These are phyloP conservation scores for Spathaspora passalidarum DNA, from an alignment of 805 yeast genomes.

Conservation along the genomic window DNA sequence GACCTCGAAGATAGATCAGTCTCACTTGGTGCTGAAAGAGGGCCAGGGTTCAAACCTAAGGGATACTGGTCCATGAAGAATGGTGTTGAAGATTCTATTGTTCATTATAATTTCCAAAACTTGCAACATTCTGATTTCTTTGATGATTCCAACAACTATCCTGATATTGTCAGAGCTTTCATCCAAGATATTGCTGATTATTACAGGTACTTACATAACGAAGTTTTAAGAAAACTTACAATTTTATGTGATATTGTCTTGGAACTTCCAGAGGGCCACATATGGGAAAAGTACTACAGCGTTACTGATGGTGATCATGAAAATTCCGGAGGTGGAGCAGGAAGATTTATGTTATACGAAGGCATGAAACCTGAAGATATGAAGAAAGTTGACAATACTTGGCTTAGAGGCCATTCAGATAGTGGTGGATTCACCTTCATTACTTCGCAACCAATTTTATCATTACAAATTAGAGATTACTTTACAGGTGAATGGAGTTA, in stretches of 20 bases:
- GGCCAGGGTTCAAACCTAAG: slow-evolving; percentile 27
- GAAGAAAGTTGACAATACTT: slow-evolving; percentile 21
- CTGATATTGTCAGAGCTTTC: slow-evolving; percentile 22
- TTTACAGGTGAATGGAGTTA: slow-evolving; percentile 27
- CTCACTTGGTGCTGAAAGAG: slow-evolving; percentile 28
- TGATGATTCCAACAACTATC: slow-evolving; percentile 17
- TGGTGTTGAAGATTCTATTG: slow-evolving; percentile 26
- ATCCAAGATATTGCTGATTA: slow-evolving; percentile 21
- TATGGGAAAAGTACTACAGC: slow-evolving; percentile 27
- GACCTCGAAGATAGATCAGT: slow-evolving; percentile 23
- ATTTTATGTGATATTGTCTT: slow-evolving; percentile 24
- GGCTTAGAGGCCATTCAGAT: slow-evolving; percentile 32
- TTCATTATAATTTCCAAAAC: slow-evolving; percentile 25
- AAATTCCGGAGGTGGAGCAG: slow-evolving; percentile 27
- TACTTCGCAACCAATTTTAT: slow-evolving; percentile 29
- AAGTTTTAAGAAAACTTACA: slow-evolving; percentile 20
- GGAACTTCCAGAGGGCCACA: slow-evolving; percentile 26
- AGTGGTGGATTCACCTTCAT: slow-evolving; percentile 29
- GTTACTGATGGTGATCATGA: slow-evolving; percentile 18
- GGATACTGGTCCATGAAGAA: slow-evolving; percentile 30
- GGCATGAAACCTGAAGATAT: slow-evolving; percentile 22
- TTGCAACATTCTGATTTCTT: slow-evolving; percentile 21
- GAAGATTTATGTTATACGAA: slow-evolving; percentile 28
- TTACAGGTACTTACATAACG: slow-evolving; percentile 19
- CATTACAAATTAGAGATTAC: slow-evolving; percentile 29